phyloP scores from a whole-genome alignment of 805 yeast species.

The Phaffomyces thermotolerans region DNA sequence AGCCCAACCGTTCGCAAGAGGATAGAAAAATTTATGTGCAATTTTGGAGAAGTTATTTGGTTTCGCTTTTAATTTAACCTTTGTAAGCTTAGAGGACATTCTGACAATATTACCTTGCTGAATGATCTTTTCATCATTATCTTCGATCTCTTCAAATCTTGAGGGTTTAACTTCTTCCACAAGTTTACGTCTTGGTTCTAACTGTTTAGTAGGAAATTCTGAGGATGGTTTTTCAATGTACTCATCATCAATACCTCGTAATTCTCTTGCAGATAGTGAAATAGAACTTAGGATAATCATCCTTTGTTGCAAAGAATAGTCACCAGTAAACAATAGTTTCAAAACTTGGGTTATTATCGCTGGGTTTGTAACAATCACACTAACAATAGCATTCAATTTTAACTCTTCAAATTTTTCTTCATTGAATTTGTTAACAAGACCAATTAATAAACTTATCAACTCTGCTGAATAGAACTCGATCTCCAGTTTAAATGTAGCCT shows the following conservation, averaged over 20 bases:
- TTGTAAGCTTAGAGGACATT: constrained; percentile 29
- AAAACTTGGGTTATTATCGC: constrained; percentile 32
- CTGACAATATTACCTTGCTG: constrained; percentile 21
- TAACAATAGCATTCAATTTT: constrained; percentile 56
- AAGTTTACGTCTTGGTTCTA: constrained; percentile 17
- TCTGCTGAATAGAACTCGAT: constrained; percentile 50
- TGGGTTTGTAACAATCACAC: constrained; percentile 53
- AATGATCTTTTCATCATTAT: not conserved
- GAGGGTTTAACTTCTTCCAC: constrained; percentile 11
- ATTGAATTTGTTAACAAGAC: constrained; percentile 49
- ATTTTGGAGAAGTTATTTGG: constrained; percentile 29
- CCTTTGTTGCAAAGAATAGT: constrained; percentile 75
- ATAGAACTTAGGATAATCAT: constrained; percentile 59
- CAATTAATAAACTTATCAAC: constrained; percentile 43
- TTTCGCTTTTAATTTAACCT: constrained; percentile 6
- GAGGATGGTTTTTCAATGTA: constrained; percentile 33
- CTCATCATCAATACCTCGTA: constrained; percentile 54
- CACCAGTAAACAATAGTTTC: constrained; percentile 54
- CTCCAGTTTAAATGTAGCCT: constrained; percentile 52
- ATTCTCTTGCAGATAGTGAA: constrained; percentile 66
- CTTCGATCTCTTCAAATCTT: constrained; percentile 14
- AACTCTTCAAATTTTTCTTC: constrained; percentile 55
- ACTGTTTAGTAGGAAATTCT: constrained; percentile 28
- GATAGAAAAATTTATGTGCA: constrained; percentile 42
- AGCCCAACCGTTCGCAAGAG: constrained; percentile 46